Evolutionary conservation across 805 yeast genomes (phyloP).

Genomic region (Pichia insulana): DNA sequence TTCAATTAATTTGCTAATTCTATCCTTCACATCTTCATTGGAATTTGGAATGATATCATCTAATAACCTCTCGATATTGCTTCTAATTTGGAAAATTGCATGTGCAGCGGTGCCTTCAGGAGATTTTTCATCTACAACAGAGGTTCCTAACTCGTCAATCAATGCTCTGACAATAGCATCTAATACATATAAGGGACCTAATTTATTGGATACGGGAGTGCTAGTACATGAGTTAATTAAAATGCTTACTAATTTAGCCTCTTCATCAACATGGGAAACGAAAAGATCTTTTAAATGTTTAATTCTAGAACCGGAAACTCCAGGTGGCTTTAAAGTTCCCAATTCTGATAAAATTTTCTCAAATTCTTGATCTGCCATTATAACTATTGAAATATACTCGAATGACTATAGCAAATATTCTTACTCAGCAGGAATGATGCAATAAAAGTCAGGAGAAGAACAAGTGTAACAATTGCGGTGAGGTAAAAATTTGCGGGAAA

Average conservation of each 20-base stretch:
- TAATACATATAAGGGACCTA: constrained; percentile 84
- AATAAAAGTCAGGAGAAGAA: too few species aligned
- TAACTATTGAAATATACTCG: constrained; percentile 21
- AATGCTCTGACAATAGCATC: constrained; percentile 88
- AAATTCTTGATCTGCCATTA: constrained; percentile 35
- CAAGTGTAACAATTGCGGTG: too few species aligned
- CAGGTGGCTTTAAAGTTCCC: constrained; percentile 65
- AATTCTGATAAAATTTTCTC: constrained; percentile 41
- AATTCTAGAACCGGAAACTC: constrained; percentile 94
- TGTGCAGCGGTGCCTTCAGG: constrained; percentile 67
- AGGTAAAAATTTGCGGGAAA: neutral
- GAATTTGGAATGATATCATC: constrained; percentile 53
- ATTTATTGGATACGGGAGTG: constrained; percentile 71
- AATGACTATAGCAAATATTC: neutral
- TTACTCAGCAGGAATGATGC: neutral
- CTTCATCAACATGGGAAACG: constrained; percentile 45
- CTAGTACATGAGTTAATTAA: constrained; percentile 61
- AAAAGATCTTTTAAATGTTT: constrained; percentile 77
- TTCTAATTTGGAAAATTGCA: constrained; percentile 58
- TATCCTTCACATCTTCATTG: constrained; percentile 51
- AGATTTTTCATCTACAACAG: constrained; percentile 37
- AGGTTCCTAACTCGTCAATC: constrained; percentile 49
- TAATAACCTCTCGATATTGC: constrained; percentile 53
- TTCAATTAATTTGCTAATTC: constrained; percentile 75
- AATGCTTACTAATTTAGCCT: constrained; percentile 45